Percentiles rank a stretch among this genome's conserved stretches.
phyloP scores from a whole-genome alignment of 2,329 filamentous ascomycete species.

The Botrytis sinoallii region DNA sequence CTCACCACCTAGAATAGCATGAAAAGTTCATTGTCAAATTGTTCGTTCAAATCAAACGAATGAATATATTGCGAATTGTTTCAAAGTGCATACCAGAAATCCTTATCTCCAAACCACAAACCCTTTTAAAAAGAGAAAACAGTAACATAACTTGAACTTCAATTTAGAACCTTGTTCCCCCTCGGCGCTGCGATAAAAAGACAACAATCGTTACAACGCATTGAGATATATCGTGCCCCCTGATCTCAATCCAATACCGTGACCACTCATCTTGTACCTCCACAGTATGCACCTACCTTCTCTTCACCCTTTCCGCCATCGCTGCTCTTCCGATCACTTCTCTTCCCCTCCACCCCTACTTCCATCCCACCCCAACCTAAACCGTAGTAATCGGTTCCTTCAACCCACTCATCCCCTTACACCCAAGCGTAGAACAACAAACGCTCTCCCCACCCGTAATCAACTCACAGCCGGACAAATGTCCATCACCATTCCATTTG shows the following conservation, averaged over 20 bases:
- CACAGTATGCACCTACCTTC: too few species aligned
- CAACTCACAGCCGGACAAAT: conserved; percentile 2
- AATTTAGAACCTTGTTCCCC: not conserved
- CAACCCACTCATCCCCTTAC: conserved; percentile 12
- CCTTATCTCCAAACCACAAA: not conserved
- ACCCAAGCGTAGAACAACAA: not conserved
- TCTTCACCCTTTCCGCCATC: not conserved
- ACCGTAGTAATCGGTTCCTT: conserved; percentile 3
- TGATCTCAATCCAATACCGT: not conserved
- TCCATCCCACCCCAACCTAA: not conserved
- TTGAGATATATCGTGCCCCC: not conserved
- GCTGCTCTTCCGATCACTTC: not conserved
- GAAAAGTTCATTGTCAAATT: rapidly evolving
- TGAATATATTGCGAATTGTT: not conserved
- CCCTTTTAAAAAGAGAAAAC: not conserved
- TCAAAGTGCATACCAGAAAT: not conserved
- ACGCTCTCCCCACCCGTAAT: not conserved
- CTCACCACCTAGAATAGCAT: not conserved
- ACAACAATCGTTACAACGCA: too few species aligned
- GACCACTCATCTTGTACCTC: not conserved
- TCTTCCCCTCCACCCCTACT: not conserved
- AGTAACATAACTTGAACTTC: not conserved
- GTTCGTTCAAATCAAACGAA: rapidly evolving
- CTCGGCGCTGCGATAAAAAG: too few species aligned
- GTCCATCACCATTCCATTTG: conserved; percentile 8